phyloP scores from a whole-genome alignment of 2,329 filamentous ascomycete genomes.

The Cytospora chrysosperma region DNA sequence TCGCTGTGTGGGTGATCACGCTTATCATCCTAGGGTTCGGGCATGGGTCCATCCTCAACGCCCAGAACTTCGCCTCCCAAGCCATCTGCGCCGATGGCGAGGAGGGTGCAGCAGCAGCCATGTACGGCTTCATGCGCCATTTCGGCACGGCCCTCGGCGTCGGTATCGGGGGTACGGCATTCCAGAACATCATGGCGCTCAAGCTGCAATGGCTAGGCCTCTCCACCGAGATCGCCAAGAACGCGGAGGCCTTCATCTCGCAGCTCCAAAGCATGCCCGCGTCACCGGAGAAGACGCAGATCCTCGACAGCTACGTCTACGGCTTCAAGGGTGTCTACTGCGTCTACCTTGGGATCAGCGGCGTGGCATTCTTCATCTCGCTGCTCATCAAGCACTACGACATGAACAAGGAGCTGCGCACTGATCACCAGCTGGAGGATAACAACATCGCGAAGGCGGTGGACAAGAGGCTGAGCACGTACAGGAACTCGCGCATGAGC shows the following conservation, averaged over 20 bases:
- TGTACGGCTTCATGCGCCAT: conserved; percentile 42
- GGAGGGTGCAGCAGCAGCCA: conserved; percentile 39
- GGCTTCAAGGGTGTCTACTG: conserved; percentile 54
- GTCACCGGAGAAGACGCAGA: conserved; percentile 16
- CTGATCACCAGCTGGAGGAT: conserved; percentile 47
- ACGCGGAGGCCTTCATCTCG: conserved; percentile 31
- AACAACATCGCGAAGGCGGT: conserved; percentile 19
- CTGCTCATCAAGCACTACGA: conserved; percentile 50
- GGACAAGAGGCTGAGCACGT: conserved; percentile 15
- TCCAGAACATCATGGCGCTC: conserved; percentile 41
- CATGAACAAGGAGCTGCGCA: conserved; percentile 47
- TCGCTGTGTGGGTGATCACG: conserved; percentile 37
- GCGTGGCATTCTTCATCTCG: conserved; percentile 49
- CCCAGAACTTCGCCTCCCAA: conserved; percentile 41
- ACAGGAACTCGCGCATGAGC: conserved; percentile 14
- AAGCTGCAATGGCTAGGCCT: conserved; percentile 34
- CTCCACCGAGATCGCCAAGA: conserved; percentile 32
- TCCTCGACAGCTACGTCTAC: conserved; percentile 47
- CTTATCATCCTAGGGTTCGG: conserved; percentile 38
- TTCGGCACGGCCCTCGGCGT: conserved; percentile 43
- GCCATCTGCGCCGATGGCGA: conserved; percentile 38
- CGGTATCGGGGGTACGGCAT: conserved; percentile 40
- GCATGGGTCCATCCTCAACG: conserved; percentile 39
- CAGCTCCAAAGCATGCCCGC: conserved; percentile 27
- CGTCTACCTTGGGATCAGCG: conserved; percentile 51